phyloP scores from a whole-genome alignment of 2,329 filamentous ascomycete genomes.

The Lecanicillium sp. region DNA sequence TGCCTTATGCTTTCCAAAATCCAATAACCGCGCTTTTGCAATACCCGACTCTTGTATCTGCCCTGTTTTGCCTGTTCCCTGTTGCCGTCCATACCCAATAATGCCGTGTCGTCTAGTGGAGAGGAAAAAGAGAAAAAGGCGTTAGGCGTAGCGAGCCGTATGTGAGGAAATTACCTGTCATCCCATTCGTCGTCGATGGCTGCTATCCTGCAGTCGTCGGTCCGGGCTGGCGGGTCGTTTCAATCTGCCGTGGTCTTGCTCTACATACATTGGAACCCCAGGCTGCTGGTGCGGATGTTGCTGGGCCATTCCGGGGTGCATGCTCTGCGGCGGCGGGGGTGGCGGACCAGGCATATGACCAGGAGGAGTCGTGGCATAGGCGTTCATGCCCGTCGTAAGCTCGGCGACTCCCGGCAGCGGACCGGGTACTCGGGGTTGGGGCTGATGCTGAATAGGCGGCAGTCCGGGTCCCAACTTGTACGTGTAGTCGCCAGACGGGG shows the following conservation, averaged over 20 bases:
- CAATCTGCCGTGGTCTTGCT: constrained; percentile 4
- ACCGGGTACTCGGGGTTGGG: constrained; percentile 33
- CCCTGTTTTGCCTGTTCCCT: too few relatives aligned
- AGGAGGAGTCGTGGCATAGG: constrained; percentile 47
- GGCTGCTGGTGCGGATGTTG: constrained; percentile 7
- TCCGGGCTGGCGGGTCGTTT: constrained; percentile 51
- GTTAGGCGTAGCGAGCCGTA: too few relatives aligned
- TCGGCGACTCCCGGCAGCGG: constrained; percentile 57
- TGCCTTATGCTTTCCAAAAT: constrained; percentile 4
- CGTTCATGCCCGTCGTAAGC: constrained; percentile 57
- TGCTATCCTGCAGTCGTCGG: constrained; percentile 38
- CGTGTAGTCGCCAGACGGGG: constrained; percentile 31
- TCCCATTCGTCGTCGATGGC: constrained; percentile 33
- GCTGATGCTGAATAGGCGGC: constrained; percentile 46
- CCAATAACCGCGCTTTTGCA: constrained; percentile 7
- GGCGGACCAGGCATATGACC: background rate
- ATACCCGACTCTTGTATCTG: constrained; percentile 6
- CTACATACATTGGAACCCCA: background rate
- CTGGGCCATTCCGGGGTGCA: constrained; percentile 2
- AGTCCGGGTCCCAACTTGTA: constrained; percentile 34
- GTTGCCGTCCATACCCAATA: background rate
- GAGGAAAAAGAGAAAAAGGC: background rate
- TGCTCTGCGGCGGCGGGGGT: background rate
- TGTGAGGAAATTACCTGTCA: constrained; percentile 15
- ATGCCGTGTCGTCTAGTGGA: background rate